These are phyloP conservation scores for Eucalyptus polyanthemos DNA, from an alignment of 345 rosid species.

Conservation along the genomic window DNA sequence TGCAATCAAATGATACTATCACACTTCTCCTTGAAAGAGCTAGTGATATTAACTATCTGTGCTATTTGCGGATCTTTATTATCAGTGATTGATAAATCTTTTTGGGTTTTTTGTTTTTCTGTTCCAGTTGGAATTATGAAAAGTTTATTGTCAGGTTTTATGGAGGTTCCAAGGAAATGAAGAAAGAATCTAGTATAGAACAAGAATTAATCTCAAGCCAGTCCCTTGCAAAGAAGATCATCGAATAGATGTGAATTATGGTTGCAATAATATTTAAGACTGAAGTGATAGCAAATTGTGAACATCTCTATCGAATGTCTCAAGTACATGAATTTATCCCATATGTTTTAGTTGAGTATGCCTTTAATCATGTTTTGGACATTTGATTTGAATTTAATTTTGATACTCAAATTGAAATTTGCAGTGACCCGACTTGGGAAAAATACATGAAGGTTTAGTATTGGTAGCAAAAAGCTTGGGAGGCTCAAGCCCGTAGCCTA, in stretches of 20 bases:
- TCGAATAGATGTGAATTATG: neutral
- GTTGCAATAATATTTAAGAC: neutral
- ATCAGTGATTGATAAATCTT: neutral
- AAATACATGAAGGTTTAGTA: too few relatives aligned
- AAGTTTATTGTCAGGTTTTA: neutral
- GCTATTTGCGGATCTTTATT: neutral
- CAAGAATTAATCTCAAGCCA: neutral
- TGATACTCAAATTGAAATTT: too few relatives aligned
- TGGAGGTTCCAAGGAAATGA: neutral
- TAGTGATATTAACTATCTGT: neutral
- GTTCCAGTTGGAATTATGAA: neutral
- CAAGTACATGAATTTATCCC: too few relatives aligned
- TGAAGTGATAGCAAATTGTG: too few relatives aligned
- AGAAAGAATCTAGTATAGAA: neutral
- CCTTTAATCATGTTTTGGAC: too few relatives aligned
- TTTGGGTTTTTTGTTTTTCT: neutral
- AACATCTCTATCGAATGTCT: too few relatives aligned
- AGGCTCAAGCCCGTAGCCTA: too few relatives aligned
- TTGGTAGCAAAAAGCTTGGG: too few relatives aligned
- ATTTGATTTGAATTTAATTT: too few relatives aligned
- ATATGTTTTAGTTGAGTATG: too few relatives aligned
- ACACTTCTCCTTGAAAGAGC: neutral
- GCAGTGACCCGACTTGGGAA: too few relatives aligned
- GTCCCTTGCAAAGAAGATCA: neutral
- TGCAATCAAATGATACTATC: neutral